Base-by-base conservation (phyloP, 768 basidiomycete genomes). In the Obba rivulosa region DNA sequence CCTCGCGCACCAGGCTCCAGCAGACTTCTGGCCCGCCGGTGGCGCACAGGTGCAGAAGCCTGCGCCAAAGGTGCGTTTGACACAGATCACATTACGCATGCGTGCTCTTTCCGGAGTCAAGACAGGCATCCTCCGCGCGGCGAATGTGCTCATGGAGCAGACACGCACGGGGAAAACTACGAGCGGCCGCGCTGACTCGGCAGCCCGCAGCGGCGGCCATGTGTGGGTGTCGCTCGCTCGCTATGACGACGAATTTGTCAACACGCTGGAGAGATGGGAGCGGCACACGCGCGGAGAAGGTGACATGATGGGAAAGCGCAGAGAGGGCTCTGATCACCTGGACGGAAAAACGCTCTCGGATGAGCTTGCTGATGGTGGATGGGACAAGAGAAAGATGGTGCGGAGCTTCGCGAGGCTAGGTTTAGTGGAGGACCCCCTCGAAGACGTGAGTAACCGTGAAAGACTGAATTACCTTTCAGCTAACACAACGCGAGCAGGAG, bases 321-420 rank as follows among this genome's bases (percentile, higher is more conserved):
- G 58, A 46, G 55, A 54, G 22, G 64, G 66, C 0, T 69, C 67
- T 1, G 74, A 71, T 41, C 52, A 59, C 47, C 58, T 68, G 34
- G 70, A 62, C 13, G 70, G 64, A 7, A 66, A 71, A 43, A 60
- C 62, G 22, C 48, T 82, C 46, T 57, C 57, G 24, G 65, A 68
- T 46, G 53, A 76, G 20, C 88, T 84, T 54, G 59, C 55, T 51
- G 71, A 66, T 37, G 82, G 75, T 10, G 71, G 58, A 54, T 90
- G 86, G 84, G 90, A 92, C 62, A 72, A 66, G 40, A 65, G 64
- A 48, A 92, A 91, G 73, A 91, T 92, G 90, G 80, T 92, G 42
- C 68, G 73, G 43, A 77, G 76, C 49, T 92, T 91, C 66, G 85
- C 85, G 1, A 73, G 77, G 52, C 66, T 92, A 65, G 79, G 78